phyloP scores from a whole-genome alignment of 805 yeast genomes.

The Saccharomycodes ludwigii region DNA sequence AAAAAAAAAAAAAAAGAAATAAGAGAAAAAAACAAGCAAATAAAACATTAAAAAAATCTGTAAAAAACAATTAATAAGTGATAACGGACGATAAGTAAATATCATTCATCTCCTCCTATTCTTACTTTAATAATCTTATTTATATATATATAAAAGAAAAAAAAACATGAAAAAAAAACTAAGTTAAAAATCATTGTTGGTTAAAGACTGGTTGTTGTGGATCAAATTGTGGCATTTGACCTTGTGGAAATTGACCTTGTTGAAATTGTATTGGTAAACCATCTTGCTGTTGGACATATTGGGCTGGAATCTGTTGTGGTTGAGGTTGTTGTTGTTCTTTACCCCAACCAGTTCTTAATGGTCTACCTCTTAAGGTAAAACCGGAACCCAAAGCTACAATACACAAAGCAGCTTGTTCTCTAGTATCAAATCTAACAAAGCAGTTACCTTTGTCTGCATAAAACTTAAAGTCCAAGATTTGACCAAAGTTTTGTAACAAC shows the following conservation, averaged over 20 bases:
- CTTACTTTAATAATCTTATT: background rate
- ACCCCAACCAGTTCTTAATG: slow-evolving; percentile 82
- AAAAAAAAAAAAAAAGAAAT: background rate
- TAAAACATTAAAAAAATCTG: background rate
- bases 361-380: slow-evolving; percentile 60
- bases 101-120: background rate
- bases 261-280: slow-evolving; percentile 6
- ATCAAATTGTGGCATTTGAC: slow-evolving; percentile 6
- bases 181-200: slow-evolving; percentile 3
- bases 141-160: background rate
- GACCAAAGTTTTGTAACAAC: slow-evolving; percentile 68
- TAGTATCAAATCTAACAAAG: slow-evolving; percentile 75
- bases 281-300: slow-evolving; percentile 3
- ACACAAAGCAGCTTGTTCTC: slow-evolving; percentile 81
- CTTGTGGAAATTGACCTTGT: slow-evolving; percentile 8
- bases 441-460: slow-evolving; percentile 79
- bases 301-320: slow-evolving; percentile 6
- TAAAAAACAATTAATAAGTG: slow-evolving; percentile 1
- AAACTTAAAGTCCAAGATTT: slow-evolving; percentile 66
- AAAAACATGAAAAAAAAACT: slow-evolving; percentile 2
- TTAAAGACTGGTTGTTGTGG: slow-evolving; percentile 3
- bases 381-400: slow-evolving; percentile 64
- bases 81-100: slow-evolving; percentile 1
- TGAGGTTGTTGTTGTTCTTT: slow-evolving; percentile 34
- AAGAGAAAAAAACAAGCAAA: background rate